These are phyloP conservation scores for Neostapfia colusana DNA, from an alignment of 176 grass and related monocot species.

Conservation along the genomic window DNA sequence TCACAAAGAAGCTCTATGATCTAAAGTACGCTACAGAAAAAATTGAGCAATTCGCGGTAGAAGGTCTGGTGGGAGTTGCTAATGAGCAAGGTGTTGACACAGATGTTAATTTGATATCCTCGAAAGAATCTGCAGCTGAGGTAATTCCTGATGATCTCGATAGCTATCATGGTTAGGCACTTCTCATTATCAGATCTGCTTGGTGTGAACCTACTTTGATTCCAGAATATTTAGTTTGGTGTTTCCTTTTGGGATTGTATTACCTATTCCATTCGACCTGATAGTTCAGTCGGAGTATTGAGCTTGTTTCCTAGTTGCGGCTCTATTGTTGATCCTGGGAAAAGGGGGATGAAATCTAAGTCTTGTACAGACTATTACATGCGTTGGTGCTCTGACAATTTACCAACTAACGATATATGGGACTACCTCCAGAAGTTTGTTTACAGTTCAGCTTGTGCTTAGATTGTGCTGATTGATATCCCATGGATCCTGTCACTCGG, in stretches of 20 bases:
- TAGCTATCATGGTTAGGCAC: slow-evolving; percentile 5
- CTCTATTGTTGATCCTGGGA: neutral
- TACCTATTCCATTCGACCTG: slow-evolving; percentile 10
- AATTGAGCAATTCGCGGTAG: slow-evolving; percentile 80
- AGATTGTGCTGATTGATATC: neutral
- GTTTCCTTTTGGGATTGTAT: neutral
- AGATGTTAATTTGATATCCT: slow-evolving; percentile 40
- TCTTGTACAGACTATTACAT: neutral
- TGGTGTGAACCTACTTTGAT: neutral
- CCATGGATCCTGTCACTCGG: neutral
- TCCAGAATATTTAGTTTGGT: slow-evolving; percentile 1
- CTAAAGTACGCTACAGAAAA: slow-evolving; percentile 67
- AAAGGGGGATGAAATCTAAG: neutral
- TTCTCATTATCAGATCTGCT: slow-evolving; percentile 18
- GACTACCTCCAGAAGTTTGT: neutral
- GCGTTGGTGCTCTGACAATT: neutral
- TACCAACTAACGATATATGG: neutral
- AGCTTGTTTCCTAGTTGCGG: neutral
- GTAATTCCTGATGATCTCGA: slow-evolving; percentile 45
- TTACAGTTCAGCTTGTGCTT: neutral
- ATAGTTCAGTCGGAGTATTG: neutral
- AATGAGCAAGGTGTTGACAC: slow-evolving; percentile 46
- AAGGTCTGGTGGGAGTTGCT: slow-evolving; percentile 68
- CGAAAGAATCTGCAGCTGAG: slow-evolving; percentile 48
- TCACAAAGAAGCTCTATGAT: slow-evolving; percentile 80